A percentile compares a stretch with the other conserved stretches of the same genome.
These are phyloP conservation scores for Aspergillus hiratsukae DNA, from an alignment of 2,329 filamentous ascomycete species.

Conservation along the genomic window DNA sequence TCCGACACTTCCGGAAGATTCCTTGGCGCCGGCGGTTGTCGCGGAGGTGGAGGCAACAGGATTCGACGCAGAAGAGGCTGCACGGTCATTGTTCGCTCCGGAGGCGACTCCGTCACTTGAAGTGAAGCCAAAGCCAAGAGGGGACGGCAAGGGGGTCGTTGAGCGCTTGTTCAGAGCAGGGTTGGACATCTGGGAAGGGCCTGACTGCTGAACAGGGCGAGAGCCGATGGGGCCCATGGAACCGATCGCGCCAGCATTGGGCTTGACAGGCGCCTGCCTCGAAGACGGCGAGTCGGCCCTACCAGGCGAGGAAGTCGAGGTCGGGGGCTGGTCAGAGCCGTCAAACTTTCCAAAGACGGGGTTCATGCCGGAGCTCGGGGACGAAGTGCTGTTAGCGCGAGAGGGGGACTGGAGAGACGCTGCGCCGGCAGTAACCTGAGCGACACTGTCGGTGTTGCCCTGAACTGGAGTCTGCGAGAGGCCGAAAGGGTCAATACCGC, in stretches of 20 bases:
- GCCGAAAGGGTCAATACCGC: conserved; percentile 69
- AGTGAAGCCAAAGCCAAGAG: conserved; percentile 69
- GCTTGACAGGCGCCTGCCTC: conserved; percentile 53
- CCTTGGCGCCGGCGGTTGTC: conserved; percentile 29
- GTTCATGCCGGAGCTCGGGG: conserved; percentile 53
- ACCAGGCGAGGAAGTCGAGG: conserved; percentile 80
- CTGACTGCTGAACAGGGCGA: conserved; percentile 63
- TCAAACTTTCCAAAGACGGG: conserved; percentile 55
- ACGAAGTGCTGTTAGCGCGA: conserved; percentile 78
- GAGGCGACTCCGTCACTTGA: conserved; percentile 43
- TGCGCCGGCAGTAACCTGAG: conserved; percentile 40
- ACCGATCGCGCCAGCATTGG: conserved; percentile 50
- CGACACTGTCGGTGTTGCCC: conserved; percentile 49
- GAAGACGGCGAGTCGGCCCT: conserved; percentile 69
- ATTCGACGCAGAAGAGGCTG: conserved; percentile 57
- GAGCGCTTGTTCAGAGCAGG: conserved; percentile 71
- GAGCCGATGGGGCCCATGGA: conserved; percentile 91
- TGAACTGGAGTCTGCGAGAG: conserved; percentile 46
- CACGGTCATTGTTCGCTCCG: conserved; percentile 44
- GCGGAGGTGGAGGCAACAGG: conserved; percentile 46
- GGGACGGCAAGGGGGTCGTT: conserved; percentile 88
- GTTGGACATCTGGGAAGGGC: conserved; percentile 45
- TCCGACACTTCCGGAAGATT: conserved; percentile 40
- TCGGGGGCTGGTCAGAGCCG: conserved; percentile 62
- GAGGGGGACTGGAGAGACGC: conserved; percentile 52